Evolutionary conservation across 331 rosid genomes (phyloP), one percentile per base, ranked within the genome.

Genomic region (Erythrophleum ivorense): DNA sequence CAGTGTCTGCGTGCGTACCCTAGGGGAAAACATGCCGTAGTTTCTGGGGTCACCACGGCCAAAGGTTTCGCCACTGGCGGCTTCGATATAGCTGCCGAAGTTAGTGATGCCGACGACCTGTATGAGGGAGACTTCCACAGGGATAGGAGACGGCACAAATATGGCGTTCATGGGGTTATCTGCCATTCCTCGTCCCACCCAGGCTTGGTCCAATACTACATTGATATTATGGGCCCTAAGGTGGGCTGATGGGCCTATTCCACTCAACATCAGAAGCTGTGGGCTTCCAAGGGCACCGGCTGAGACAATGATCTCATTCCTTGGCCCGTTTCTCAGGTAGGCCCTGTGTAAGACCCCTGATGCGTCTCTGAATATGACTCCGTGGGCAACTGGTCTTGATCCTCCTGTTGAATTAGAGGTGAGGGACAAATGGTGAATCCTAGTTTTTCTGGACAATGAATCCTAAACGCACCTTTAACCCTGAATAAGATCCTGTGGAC

Each of bases 201-300:
- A n/a, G 16, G 97, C 94, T 43, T 90, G 92, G 55, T 91, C 87
- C 76, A 91, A 70, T 9, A 90, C 82, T 7, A 92, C 59, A 0
- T 5, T 73, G 8, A 94, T 89, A 19, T 91, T 90, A 29, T 88
- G 93, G 83, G 90, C 88, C 86, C 36, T 70, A 1, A 91, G 94
- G 2, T 88, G 89, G 2, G 86, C 75, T 1, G 65, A 69, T 2
- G 98, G 88, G 72, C 97, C 98, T 43, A 94, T 76, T 40, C 97
- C 98, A 88, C 98, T 94, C 77, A 94, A 64, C 94, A 90, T 91
- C 0, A 92, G 65, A 31, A 92, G 84, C 52, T 94, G 97, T 82
- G 98, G 98, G 83, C 98, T 94, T 80, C 97, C 98, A 8, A 94
- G 79, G 46, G 97, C 94, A 9, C 98, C 98, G 0, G 98, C 83